Evolutionary conservation across 1,139 yeast genomes (phyloP).

Genomic region (Hansenula sp.): DNA sequence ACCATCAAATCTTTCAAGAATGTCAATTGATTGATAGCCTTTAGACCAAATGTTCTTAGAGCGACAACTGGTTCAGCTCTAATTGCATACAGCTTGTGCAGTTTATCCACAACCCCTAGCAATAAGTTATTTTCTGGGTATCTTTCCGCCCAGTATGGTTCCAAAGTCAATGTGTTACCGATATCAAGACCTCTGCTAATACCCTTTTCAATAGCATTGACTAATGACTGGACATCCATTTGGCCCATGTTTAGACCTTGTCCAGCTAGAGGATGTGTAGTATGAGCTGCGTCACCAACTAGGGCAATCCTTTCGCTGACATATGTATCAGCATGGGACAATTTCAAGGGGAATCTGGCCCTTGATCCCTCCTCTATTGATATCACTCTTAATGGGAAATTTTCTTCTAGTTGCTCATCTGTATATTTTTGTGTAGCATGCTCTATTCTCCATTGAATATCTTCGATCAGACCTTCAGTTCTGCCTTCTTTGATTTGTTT

Average conservation of each 20-base stretch:
- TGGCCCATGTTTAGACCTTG: slow-evolving; percentile 99
- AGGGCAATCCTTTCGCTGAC: slow-evolving; percentile 81
- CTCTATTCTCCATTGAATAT: slow-evolving; percentile 69
- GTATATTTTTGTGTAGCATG: slow-evolving; percentile 36
- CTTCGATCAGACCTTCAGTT: slow-evolving; percentile 53
- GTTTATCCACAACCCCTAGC: slow-evolving; percentile 86
- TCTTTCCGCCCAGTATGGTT: slow-evolving; percentile 78
- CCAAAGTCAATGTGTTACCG: slow-evolving; percentile 79
- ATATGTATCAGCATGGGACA: slow-evolving; percentile 90
- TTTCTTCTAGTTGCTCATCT: slow-evolving; percentile 47
- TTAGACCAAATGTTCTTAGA: slow-evolving; percentile 73
- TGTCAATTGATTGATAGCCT: slow-evolving; percentile 57
- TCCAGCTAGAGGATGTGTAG: slow-evolving; percentile 97
- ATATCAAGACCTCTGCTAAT: slow-evolving; percentile 79
- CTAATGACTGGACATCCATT: slow-evolving; percentile 75
- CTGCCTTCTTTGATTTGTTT: slow-evolving; percentile 47
- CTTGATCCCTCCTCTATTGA: slow-evolving; percentile 60
- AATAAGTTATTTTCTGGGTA: slow-evolving; percentile 77
- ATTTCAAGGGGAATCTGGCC: slow-evolving; percentile 83
- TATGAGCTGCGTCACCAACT: slow-evolving; percentile 97
- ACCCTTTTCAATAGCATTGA: slow-evolving; percentile 67
- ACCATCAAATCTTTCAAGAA: slow-evolving; percentile 59
- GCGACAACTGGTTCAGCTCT: slow-evolving; percentile 72
- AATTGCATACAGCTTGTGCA: slow-evolving; percentile 82
- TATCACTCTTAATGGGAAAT: slow-evolving; percentile 64